Evolutionary conservation across 192 early-diverging fungal genomes (phyloP).

Genomic region (Podila minutissima): DNA sequence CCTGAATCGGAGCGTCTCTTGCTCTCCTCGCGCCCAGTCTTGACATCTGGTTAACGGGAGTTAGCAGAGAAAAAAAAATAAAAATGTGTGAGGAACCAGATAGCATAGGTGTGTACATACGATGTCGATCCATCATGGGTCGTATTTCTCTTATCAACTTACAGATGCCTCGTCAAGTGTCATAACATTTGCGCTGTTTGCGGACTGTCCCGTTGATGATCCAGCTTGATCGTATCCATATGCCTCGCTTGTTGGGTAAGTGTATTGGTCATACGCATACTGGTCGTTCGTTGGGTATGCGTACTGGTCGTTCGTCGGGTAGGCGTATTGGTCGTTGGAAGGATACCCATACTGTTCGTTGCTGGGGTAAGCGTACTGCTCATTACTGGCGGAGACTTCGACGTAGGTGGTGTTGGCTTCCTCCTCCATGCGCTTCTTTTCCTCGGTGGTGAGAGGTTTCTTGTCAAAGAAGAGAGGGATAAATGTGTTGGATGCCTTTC

Average conservation of each 20-base stretch:
- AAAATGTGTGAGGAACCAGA: not conserved
- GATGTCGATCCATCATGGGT: not conserved
- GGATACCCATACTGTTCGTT: slow-evolving; percentile 43
- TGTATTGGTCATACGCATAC: slow-evolving; percentile 31
- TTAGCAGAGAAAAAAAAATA: not conserved
- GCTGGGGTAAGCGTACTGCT: slow-evolving; percentile 40
- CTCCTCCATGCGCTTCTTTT: slow-evolving; percentile 5
- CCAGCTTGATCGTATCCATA: not conserved
- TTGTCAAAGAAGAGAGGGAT: slow-evolving; percentile 47
- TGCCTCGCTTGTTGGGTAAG: slow-evolving; percentile 10
- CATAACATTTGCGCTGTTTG: not conserved
- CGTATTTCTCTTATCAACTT: not conserved
- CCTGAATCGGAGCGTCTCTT: slow-evolving; percentile 32
- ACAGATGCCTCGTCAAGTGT: not conserved
- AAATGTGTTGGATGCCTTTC: slow-evolving; percentile 32
- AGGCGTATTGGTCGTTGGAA: slow-evolving; percentile 39
- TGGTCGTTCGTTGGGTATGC: slow-evolving; percentile 29
- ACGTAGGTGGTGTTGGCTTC: slow-evolving; percentile 11
- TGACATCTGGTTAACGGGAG: slow-evolving; percentile 4
- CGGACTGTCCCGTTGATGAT: not conserved
- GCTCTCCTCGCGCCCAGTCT: slow-evolving; percentile 41
- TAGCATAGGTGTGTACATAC: not conserved
- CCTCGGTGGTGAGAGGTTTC: slow-evolving; percentile 37
- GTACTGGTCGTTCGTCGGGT: slow-evolving; percentile 21
- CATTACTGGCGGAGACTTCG: slow-evolving; percentile 29